phyloP scores from a whole-genome alignment of 1,139 yeast genomes.

The Casaregolazyma suthepensis region DNA sequence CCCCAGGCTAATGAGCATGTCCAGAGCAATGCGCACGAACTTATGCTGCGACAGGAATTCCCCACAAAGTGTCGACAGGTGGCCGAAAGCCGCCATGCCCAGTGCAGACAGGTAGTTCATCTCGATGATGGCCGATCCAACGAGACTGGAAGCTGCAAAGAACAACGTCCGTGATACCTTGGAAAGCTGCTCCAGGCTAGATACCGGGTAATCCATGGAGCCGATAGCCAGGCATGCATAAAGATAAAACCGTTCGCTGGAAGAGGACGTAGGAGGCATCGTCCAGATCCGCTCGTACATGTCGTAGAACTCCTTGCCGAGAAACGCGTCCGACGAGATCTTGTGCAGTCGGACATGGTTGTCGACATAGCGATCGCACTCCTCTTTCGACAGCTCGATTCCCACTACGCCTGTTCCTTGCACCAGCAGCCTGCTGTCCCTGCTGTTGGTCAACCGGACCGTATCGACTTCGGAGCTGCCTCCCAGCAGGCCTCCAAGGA shows the following conservation, averaged over 20 bases:
- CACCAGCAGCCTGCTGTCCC: not conserved
- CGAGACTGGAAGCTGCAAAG: constrained; percentile 13
- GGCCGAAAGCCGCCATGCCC: constrained; percentile 14
- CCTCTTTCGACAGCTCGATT: constrained; percentile 8
- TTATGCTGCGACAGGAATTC: constrained; percentile 14
- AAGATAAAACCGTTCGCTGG: constrained; percentile 11
- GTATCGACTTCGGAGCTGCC: not conserved
- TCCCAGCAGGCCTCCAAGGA: constrained; percentile 9
- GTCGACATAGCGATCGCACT: constrained; percentile 10
- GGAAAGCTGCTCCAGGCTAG: constrained; percentile 3
- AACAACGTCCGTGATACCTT: constrained; percentile 10
- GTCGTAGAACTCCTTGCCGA: constrained; percentile 9
- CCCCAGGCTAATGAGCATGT: constrained; percentile 11
- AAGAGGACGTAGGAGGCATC: constrained; percentile 5
- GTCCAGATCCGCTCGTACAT: constrained; percentile 8
- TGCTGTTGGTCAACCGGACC: not conserved
- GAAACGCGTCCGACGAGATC: constrained; percentile 11
- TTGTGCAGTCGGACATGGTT: constrained; percentile 6
- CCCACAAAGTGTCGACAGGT: constrained; percentile 12
- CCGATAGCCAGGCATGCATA: constrained; percentile 15
- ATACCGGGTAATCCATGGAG: constrained; percentile 10
- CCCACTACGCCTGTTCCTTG: constrained; percentile 7
- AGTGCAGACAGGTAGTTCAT: constrained; percentile 11
- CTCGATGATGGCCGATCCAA: constrained; percentile 15
- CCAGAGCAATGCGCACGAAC: constrained; percentile 12